Percentiles rank a stretch among this genome's conserved stretches.
Conservation (phyloP, 805 yeast species). For the Pichia heedii region DNA sequence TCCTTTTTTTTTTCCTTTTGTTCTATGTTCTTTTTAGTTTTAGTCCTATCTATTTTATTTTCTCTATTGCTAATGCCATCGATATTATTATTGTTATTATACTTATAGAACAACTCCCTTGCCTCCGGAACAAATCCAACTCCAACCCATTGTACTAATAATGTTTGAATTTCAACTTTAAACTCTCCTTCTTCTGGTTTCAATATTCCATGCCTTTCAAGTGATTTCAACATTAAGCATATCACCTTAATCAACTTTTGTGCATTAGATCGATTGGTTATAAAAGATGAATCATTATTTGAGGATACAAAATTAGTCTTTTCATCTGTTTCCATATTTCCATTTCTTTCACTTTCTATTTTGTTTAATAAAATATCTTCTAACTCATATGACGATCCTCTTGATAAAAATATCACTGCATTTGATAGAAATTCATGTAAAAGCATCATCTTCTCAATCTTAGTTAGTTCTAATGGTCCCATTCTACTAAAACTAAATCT, state of each 20-base stretch:
- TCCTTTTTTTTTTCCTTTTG: no score
- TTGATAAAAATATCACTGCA: slow-evolving; percentile 36
- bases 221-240: slow-evolving; percentile 53
- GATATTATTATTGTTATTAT: not conserved
- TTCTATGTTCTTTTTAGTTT: not conserved
- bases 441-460: slow-evolving; percentile 55
- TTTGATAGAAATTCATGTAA: slow-evolving; percentile 63
- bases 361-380: slow-evolving; percentile 14
- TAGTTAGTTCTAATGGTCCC: slow-evolving; percentile 46
- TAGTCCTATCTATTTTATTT: not conserved
- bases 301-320: not conserved
- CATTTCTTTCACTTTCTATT: no score
- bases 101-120: slow-evolving; percentile 37
- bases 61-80: not conserved
- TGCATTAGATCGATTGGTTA: slow-evolving; percentile 25
- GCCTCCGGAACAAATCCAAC: slow-evolving; percentile 47
- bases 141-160: slow-evolving; percentile 59
- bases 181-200: slow-evolving; percentile 43
- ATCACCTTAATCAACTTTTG: slow-evolving; percentile 42
- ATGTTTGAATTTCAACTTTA: slow-evolving; percentile 47
- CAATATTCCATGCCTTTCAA: slow-evolving; percentile 35
- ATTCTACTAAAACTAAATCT: slow-evolving; percentile 42
- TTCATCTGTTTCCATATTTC: not conserved
- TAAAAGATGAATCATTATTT: slow-evolving; percentile 3
- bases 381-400: slow-evolving; percentile 22